Evolutionary conservation across 2,329 filamentous ascomycete genomes (phyloP).

Genomic region (Lasiodiplodia gonubiensis): DNA sequence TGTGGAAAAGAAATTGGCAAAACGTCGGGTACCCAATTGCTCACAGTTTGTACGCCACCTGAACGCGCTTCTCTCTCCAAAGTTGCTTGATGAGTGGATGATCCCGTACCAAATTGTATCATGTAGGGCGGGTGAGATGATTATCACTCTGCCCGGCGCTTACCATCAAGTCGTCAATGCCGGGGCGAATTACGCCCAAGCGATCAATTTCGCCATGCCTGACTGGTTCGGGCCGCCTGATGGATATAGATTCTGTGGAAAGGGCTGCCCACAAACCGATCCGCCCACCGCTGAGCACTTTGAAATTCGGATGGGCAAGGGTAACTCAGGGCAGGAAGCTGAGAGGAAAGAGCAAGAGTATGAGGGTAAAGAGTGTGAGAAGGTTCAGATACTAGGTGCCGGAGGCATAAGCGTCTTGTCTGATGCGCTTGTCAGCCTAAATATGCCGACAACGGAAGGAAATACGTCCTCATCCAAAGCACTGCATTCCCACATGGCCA

Average conservation of each 20-base stretch:
- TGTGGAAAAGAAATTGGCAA: not conserved
- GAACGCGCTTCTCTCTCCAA: not conserved
- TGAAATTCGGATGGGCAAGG: not conserved
- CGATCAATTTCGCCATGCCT: conserved; percentile 5
- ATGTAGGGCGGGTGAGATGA: not conserved
- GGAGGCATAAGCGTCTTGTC: too few species aligned
- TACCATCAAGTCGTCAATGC: conserved; percentile 10
- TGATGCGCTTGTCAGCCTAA: too few species aligned
- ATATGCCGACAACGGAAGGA: not conserved
- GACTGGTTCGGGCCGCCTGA: not conserved
- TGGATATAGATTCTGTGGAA: not conserved
- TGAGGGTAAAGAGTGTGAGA: not conserved
- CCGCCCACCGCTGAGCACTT: not conserved
- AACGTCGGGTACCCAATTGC: not conserved
- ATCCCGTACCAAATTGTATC: not conserved
- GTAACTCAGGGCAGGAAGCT: not conserved
- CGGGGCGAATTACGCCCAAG: not conserved
- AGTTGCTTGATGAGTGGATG: not conserved
- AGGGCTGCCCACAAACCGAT: not conserved
- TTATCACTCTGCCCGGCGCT: not conserved
- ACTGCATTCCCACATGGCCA: not conserved
- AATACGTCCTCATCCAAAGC: not conserved
- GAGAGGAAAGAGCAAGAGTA: not conserved
- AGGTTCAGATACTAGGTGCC: not conserved
- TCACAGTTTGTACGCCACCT: not conserved